These are phyloP conservation scores for Chlorella sorokiniana DNA, from an alignment of 139 green algal genomes.

Conservation along the genomic window DNA sequence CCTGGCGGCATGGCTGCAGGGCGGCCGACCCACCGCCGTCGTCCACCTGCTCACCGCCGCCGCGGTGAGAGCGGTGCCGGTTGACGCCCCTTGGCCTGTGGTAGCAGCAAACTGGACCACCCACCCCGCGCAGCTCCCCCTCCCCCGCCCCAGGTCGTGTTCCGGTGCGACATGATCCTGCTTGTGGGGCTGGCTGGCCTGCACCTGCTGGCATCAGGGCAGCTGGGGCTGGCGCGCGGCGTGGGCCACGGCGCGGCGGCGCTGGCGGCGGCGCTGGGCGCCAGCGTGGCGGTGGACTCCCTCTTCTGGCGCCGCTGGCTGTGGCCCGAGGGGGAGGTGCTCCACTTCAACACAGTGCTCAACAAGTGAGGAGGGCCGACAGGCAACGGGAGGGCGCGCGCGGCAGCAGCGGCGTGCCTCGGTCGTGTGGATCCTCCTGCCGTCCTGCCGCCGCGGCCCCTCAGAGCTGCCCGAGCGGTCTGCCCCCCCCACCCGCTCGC, in stretches of 20 bases:
- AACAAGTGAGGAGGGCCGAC: slow-evolving; percentile 58
- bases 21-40: not conserved
- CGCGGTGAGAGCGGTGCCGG: slow-evolving; percentile 2
- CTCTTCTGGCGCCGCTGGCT: slow-evolving; percentile 72
- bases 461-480: too few relatives aligned
- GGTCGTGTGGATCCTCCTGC: too few relatives aligned
- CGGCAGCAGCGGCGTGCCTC: too few relatives aligned
- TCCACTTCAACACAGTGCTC: slow-evolving; percentile 85
- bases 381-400: too few relatives aligned
- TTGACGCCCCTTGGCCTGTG: not conserved
- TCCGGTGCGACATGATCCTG: slow-evolving; percentile 80
- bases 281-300: slow-evolving; percentile 72
- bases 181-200: slow-evolving; percentile 68
- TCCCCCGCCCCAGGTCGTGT: slow-evolving; percentile 53
- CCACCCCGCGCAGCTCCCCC: not conserved
- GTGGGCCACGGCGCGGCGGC: slow-evolving; percentile 28
- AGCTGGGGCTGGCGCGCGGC: slow-evolving; percentile 24
- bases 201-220: slow-evolving; percentile 55
- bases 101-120: too few relatives aligned
- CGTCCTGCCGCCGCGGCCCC: too few relatives aligned
- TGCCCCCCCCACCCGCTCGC: not conserved
- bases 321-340: slow-evolving; percentile 85
- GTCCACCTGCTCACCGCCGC: slow-evolving; percentile 53
- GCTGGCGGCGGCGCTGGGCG: slow-evolving; percentile 33
- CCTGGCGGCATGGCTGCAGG: slow-evolving; percentile 52